Evolutionary conservation across 192 early-diverging fungal species (phyloP), one percentile per base, ranked within the genome.

Genomic region (Podila horticola): DNA sequence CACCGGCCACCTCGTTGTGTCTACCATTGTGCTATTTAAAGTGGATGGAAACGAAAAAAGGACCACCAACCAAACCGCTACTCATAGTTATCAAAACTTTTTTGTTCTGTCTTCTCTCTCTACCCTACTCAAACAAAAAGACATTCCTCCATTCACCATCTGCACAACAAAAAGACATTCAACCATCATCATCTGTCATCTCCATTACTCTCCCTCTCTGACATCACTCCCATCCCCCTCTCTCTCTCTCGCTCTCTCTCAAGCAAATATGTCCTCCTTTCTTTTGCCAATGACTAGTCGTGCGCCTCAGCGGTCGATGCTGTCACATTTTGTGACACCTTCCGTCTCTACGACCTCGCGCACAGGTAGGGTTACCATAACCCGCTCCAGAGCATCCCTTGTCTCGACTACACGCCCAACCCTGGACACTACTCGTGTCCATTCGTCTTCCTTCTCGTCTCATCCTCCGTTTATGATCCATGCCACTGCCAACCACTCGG

Each of bases 251-350:
- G n/a, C n/a, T n/a, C n/a, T n/a, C n/a, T n/a, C 34, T 36, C 34
- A 10, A 12, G 15, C 30, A 58, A 66, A 33, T 60, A 81, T 81
- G 77, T 73, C 77, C 0, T 45, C 62, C 2, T 64, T 69, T 29
- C 58, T 81, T 4, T 50, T 81, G 62, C 77, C 70, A 33, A 38
- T 62, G 10, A 45, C 66, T 15, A 61, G 71, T 33, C 77, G 77
- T 50, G 72, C 64, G 29, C 71, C 77, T 3, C 77, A 81, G 41
- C 71, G 77, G 48, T 81, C 77, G 0, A 72, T 81, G 77, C 65
- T 81, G 4, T 72, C 77, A 11, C 71, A 81, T 62, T 73, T 81
- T 69, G 67, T 66, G 58, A 66, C 71, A 65, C 69, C 66, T 20
- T 41, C 60, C 1, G 52, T 31, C 31, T 58, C 67, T 11, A 38